phyloP scores from a whole-genome alignment of 352 stramenopile species.

The Thraustochytrium striatum region DNA sequence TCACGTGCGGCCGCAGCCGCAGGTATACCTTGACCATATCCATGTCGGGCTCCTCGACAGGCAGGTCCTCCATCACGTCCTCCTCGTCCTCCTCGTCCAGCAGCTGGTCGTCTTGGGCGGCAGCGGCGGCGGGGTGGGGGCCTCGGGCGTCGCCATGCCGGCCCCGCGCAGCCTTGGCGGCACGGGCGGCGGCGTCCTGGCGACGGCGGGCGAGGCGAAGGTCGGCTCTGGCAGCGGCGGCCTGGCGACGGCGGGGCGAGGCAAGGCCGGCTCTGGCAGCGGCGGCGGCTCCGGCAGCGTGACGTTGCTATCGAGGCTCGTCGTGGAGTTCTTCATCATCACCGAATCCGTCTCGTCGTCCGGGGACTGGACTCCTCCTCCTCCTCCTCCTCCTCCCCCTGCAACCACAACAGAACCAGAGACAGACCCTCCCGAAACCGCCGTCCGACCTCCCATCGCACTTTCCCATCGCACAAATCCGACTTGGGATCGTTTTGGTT shows the following conservation, averaged over 20 bases:
- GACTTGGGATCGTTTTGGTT: too few relatives aligned
- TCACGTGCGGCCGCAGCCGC: constrained; percentile 10
- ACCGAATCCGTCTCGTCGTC: too few relatives aligned
- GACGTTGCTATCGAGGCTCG: background rate
- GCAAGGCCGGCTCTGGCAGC: background rate
- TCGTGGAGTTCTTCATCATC: too few relatives aligned
- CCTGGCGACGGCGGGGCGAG: background rate
- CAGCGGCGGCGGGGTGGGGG: too few relatives aligned
- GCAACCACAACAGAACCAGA: too few relatives aligned
- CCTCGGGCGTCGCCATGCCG: background rate
- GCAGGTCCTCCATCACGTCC: background rate
- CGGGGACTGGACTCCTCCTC: too few relatives aligned
- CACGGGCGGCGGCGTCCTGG: background rate
- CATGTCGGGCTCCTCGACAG: background rate
- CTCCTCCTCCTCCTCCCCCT: too few relatives aligned
- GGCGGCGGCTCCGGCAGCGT: background rate
- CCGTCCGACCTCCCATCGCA: too few relatives aligned
- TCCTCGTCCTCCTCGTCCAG: background rate
- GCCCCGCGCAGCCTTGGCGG: background rate
- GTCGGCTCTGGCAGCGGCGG: background rate
- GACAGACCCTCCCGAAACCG: too few relatives aligned
- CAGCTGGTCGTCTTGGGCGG: background rate
- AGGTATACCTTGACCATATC: constrained; percentile 46
- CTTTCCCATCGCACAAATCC: too few relatives aligned
- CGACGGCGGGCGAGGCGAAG: too few relatives aligned